Evolutionary conservation across 140 eudicot species (phyloP), one percentile per base, ranked within the genome.

Genomic region (Bidens hawaiensis): DNA sequence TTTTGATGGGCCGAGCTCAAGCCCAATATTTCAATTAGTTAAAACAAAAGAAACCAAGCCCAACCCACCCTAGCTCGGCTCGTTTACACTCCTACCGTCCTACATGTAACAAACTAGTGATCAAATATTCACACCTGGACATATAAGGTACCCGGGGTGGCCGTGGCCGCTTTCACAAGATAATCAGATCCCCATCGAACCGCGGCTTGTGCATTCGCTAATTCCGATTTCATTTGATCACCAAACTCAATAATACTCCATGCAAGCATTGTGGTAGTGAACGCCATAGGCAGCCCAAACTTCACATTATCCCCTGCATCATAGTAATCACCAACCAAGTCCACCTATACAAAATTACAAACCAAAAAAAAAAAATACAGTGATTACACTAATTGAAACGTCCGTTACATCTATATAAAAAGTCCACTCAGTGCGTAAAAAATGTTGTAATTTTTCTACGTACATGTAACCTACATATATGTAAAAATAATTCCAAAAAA

Each of bases 231-330:
- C 95, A 88, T 88, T 23, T 79, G 67, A 53, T 60, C 74, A 19
- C 95, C 96, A 52, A 93, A 93, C 43, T 93, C 99, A 27, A 88
- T 88, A 0, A 93, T 80, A 60, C 99, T 88, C 99, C 99, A 93
- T 14, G 96, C 84, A 18, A 93, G 75, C 75, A 93, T 42, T 1
- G 99, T 93, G 27, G 90, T 93, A 0, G 99, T 93, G 52, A 93
- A 93, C 0, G 99, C 96, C 99, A 93, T 85, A 17, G 99, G 96
- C 78, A 93, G 54, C 4, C 99, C 99, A 65, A 93, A 93, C 78
- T 93, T 93, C 1, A 93, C 78, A 51, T 93, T 88, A 61, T 93
- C 96, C 56, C 99, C 99, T 5, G 99, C 99, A 63, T 93, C 99
- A 62, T 93, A 88, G 48, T 88, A 93, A 19, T 96, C 99, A 45